Evolutionary conservation across 306 rosid species (phyloP).

Genomic region (Leucaena leucocephala): DNA sequence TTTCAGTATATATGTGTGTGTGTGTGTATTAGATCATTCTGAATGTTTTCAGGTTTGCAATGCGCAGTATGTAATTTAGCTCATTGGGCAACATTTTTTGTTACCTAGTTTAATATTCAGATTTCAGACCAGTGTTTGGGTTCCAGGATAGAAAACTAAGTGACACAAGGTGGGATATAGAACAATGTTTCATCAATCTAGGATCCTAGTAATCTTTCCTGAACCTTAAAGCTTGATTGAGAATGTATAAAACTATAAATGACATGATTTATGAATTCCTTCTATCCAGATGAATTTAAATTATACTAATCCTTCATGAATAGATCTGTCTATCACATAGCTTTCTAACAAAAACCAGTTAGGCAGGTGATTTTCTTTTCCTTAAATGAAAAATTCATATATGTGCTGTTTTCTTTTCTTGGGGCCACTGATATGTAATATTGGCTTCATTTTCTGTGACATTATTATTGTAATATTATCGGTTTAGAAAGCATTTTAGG

Average conservation of each 20-base stretch:
- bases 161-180: not conserved
- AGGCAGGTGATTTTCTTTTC: not conserved
- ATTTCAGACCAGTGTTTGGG: not conserved
- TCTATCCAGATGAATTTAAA: not conserved
- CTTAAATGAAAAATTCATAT: not conserved
- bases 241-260: not conserved
- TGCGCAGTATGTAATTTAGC: not conserved
- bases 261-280: constrained; percentile 6
- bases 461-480: not conserved
- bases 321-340: not conserved
- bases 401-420: not conserved
- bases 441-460: not conserved
- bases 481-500: not conserved
- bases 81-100: not conserved
- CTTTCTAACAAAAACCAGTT: not conserved
- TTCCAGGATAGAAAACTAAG: not conserved
- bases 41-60: not conserved
- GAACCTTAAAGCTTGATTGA: not conserved
- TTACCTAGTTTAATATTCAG: not conserved
- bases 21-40: not conserved
- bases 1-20: not conserved
- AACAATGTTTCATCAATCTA: not conserved
- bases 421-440: not conserved
- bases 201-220: not conserved
- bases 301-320: not conserved